Evolutionary conservation across 1,139 yeast species (phyloP), one percentile per base, ranked within the genome.

Genomic region (Pichia sp.): DNA sequence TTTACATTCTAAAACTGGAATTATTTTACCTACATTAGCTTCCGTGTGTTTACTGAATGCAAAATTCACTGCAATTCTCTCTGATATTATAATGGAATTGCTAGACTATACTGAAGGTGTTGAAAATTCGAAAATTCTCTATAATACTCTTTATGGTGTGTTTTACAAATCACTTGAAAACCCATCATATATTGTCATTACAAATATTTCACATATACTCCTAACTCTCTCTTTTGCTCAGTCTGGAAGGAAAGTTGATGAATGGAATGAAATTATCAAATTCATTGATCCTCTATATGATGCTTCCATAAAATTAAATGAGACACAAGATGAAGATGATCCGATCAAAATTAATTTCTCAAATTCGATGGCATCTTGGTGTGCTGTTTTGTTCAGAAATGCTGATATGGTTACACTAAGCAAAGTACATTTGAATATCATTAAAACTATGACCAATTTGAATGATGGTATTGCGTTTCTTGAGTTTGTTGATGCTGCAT

Each of bases 1-100:
- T 0, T 67, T 89, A 49, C 96, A 89, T 59, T 83, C 95, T 1
- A 84, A 77, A 54, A 64, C 88, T 0, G 58, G 68, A 4, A 46
- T 62, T 1, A 75, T 84, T 5, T 56, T 81, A 38, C 61, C 67
- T 4, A 64, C 62, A 5, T 55, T 83, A 21, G 52, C 75, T 12
- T 62, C 62, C 18, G 63, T 63, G 33, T 63, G 69, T 6, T 55
- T 71, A 34, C 18, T 36, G 37, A 38, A 44, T 23, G 48, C 55
- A 7, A 42, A 41, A n/a, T 45, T 64, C 18, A 62, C 69, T 7
- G 63, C 79, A 11, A 68, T 79, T 12, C 54, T 77, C 14, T 69
- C 79, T 25, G 89, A 83, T 52, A 66, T 82, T 12, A 54, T 82
- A 34, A 61, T 83, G 51, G 73, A 71, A 24, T 63, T 80, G n/a